A percentile compares a stretch with the other conserved stretches of the same genome.
phyloP scores from a whole-genome alignment of 768 basidiomycete species.

The Lyophyllum semitale region DNA sequence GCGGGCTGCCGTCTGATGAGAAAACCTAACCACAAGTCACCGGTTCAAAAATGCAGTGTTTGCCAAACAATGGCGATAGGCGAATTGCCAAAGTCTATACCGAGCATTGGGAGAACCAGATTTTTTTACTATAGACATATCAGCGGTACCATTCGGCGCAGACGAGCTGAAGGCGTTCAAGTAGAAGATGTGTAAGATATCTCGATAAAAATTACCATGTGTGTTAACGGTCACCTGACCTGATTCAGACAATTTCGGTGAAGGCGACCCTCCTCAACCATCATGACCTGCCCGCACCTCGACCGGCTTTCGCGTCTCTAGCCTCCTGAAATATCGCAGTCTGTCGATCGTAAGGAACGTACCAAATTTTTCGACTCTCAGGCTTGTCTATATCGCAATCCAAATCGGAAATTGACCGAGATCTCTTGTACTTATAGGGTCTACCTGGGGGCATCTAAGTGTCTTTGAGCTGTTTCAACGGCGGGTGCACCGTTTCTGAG shows the following conservation, averaged over 20 bases:
- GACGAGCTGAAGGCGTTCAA: too few relatives aligned
- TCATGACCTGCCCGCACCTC: constrained; percentile 58
- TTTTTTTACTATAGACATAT: too few relatives aligned
- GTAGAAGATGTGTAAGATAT: too few relatives aligned
- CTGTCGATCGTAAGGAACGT: constrained; percentile 90
- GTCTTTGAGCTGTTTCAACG: constrained; percentile 93
- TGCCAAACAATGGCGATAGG: too few relatives aligned
- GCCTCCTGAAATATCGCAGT: constrained; percentile 65
- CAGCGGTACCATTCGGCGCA: too few relatives aligned
- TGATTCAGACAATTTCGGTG: too few relatives aligned
- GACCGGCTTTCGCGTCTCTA: constrained; percentile 47
- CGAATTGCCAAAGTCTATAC: too few relatives aligned
- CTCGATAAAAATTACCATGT: too few relatives aligned
- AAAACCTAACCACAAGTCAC: too few relatives aligned
- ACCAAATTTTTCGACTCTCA: constrained; percentile 97
- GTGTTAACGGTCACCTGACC: neutral
- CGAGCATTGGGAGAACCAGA: too few relatives aligned
- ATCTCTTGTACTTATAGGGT: constrained; percentile 49
- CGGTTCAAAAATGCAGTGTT: too few relatives aligned
- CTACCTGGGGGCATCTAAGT: constrained; percentile 78
- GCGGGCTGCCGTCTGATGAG: too few relatives aligned
- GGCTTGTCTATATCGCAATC: constrained; percentile 39
- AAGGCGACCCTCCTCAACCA: neutral
- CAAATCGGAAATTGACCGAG: neutral
- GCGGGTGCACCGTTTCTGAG: constrained; percentile 68